A percentile compares a stretch with the other conserved stretches of the same genome.
Evolutionary conservation across 2,329 filamentous ascomycete genomes (phyloP).

Genomic region (Chaetomiaceae sp.): DNA sequence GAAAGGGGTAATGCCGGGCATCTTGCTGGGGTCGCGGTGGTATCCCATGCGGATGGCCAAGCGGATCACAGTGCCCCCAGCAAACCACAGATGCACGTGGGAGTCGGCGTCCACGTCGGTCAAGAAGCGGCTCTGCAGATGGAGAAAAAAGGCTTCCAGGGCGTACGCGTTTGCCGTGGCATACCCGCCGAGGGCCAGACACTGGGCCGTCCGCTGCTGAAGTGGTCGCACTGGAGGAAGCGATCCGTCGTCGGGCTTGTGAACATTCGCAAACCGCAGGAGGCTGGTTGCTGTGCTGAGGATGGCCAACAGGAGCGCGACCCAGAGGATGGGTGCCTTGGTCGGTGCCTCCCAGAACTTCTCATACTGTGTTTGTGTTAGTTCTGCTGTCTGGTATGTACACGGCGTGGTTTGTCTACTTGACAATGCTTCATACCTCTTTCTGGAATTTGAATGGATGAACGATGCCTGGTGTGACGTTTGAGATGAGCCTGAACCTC

Average conservation of each 20-base stretch:
- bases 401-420: no score
- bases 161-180: conserved; percentile 32
- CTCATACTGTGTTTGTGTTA: conserved; percentile 27
- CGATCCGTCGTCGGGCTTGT: background rate
- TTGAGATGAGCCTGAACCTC: background rate
- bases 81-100: conserved; percentile 32
- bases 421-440: conserved; percentile 7
- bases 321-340: conserved; percentile 31
- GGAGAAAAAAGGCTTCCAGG: conserved; percentile 34
- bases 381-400: background rate
- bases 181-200: conserved; percentile 26
- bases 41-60: conserved; percentile 38
- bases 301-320: conserved; percentile 34
- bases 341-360: conserved; percentile 32
- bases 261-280: background rate
- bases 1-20: conserved; percentile 31
- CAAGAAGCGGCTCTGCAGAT: conserved; percentile 26
- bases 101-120: background rate
- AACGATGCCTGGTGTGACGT: background rate
- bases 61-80: conserved; percentile 34
- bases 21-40: conserved; percentile 34
- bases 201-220: conserved; percentile 21
- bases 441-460: conserved; percentile 4
- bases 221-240: conserved; percentile 1
- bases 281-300: conserved; percentile 26